These are phyloP conservation scores for Populus ilicifolia DNA, from an alignment of 345 rosid genomes.

Conservation along the genomic window DNA sequence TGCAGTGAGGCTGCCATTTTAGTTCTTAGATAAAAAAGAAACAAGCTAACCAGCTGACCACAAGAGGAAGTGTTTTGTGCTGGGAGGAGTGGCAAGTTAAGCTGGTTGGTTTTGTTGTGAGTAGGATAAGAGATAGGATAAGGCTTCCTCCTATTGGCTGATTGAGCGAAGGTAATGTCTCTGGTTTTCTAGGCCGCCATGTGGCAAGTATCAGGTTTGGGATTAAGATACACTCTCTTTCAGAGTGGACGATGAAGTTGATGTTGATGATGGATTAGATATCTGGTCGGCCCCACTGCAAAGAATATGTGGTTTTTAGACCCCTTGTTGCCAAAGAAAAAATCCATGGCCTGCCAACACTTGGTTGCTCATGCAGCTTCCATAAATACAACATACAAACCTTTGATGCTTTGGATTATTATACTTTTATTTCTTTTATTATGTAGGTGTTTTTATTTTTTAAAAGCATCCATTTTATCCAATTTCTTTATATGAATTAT, in stretches of 20 bases:
- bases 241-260: slow-evolving; percentile 23
- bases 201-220: slow-evolving; percentile 28
- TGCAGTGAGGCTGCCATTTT: slow-evolving; percentile 87
- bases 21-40: neutral
- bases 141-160: slow-evolving; percentile 65
- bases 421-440: no score
- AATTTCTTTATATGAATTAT: no score
- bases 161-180: slow-evolving; percentile 20
- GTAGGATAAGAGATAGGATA: slow-evolving; percentile 75
- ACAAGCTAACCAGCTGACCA: neutral
- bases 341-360: no score
- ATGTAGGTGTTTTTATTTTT: no score
- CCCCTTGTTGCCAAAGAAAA: neutral
- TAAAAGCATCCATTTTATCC: no score
- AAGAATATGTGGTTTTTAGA: neutral
- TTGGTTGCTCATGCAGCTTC: no score
- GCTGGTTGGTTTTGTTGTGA: slow-evolving; percentile 34
- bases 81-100: neutral
- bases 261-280: neutral
- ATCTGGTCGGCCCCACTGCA: neutral
- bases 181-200: slow-evolving; percentile 43
- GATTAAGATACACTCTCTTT: slow-evolving; percentile 36
- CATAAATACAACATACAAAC: no score
- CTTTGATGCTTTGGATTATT: no score
- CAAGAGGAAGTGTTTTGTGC: neutral